Evolutionary conservation across 2,329 filamentous ascomycete species (phyloP).

Genomic region (Trichoderma koningiopsis): DNA sequence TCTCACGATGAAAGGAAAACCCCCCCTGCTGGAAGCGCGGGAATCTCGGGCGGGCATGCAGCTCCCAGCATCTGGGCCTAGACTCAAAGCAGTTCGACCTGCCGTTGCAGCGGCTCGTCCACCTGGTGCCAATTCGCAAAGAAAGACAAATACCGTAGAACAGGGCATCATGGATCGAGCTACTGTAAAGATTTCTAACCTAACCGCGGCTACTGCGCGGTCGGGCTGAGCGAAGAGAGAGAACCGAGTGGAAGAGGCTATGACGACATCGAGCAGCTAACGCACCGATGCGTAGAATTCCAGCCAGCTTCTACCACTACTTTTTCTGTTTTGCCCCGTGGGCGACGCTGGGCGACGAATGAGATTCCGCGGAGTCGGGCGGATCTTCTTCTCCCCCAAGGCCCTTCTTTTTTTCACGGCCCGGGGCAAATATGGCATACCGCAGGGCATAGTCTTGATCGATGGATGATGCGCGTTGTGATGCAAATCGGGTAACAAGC

Average conservation of each 20-base stretch:
- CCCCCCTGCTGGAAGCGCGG: slow-evolving; percentile 4
- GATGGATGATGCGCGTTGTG: not conserved
- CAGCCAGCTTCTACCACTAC: not conserved
- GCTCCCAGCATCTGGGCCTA: slow-evolving; percentile 5
- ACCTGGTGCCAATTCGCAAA: slow-evolving; percentile 1
- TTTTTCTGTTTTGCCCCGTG: not conserved
- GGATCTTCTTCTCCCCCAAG: not conserved
- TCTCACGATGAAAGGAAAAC: not conserved
- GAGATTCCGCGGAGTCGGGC: slow-evolving; percentile 8
- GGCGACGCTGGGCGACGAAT: not conserved
- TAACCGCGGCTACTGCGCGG: slow-evolving; percentile 11
- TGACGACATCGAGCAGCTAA: slow-evolving; percentile 20
- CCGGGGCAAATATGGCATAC: not conserved
- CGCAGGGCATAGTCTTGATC: not conserved
- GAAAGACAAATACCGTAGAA: not conserved
- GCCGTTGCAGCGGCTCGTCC: not conserved
- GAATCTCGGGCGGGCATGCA: slow-evolving; percentile 21
- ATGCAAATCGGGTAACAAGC: not conserved
- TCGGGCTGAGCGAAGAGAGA: not conserved
- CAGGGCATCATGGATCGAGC: not conserved
- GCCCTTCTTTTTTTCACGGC: not conserved
- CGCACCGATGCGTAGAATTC: not conserved
- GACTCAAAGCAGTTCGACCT: not conserved
- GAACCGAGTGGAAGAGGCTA: not conserved
- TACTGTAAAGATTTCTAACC: not conserved